Evolutionary conservation across 2,329 filamentous ascomycete genomes (phyloP), one percentile per base, ranked within the genome.

Genomic region (Mycosphaerella arachidis): DNA sequence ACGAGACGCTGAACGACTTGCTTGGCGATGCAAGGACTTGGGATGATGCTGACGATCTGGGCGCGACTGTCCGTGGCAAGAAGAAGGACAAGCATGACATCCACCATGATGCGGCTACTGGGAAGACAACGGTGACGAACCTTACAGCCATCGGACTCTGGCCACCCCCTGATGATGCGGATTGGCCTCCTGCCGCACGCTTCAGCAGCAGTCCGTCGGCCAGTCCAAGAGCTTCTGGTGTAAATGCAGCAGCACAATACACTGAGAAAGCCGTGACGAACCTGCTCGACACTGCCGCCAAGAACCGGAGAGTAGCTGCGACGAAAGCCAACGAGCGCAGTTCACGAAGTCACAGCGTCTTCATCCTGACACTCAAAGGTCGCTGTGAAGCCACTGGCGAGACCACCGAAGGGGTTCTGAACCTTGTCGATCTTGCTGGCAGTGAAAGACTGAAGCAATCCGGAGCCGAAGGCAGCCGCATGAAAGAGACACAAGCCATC

Each of bases 311-410:
- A 9, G 92, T 97, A 4, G 94, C 94, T 1, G 92, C 94, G 0
- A 99, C 94, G n/a, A 97, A 95, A 73, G 91, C 94, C 63, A 99
- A 99, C 77, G 91, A 96, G 78, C 86, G 92, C 51, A 96, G 91
- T 0, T 96, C 92, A 10, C 89, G 95, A 53, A 96, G 91, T 33
- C 94, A 99, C 77, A 96, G 91, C 0, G 92, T 99, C 53, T 97
- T 99, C 72, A 96, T 97, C 59, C 83, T 99, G 57, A 86, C 84
- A 60, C 77, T 89, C 1, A 80, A 79, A 3, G 86, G 86, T 6
- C 77, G 81, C 53, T 96, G 95, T 68, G 78, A 78, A 24, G 84
- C 88, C 45, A 95, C 91, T 0, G 88, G 86, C 10, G 91, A 97
- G 76, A 86, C 85, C 16, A 95, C 90, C 69, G 92, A 97, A 75